phyloP scores from a whole-genome alignment of 2,329 filamentous ascomycete genomes.

The Dactylellina leptospora region DNA sequence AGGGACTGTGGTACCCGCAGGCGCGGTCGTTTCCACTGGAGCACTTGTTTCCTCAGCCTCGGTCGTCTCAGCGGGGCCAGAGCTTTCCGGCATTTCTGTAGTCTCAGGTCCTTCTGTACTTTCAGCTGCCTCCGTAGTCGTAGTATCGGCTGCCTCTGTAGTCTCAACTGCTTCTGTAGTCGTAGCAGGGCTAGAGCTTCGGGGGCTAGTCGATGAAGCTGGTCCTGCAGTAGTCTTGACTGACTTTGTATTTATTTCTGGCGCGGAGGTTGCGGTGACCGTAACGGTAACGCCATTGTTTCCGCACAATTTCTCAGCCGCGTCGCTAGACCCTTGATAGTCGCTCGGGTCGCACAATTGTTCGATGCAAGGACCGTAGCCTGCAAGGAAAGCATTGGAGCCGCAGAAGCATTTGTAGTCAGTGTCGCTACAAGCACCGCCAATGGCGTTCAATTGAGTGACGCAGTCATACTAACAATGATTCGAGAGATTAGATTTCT shows the following conservation, averaged over 20 bases:
- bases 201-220: neutral
- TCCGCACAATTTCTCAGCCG: slow-evolving; percentile 23
- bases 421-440: neutral
- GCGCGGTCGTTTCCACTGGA: neutral
- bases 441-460: slow-evolving; percentile 18
- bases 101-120: slow-evolving; percentile 5
- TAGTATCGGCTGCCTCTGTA: neutral
- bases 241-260: slow-evolving; percentile 1
- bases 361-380: slow-evolving; percentile 21
- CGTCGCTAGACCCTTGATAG: slow-evolving; percentile 14
- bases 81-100: neutral
- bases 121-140: slow-evolving; percentile 10
- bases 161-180: neutral
- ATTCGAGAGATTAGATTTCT: neutral
- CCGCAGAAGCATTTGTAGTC: slow-evolving; percentile 30
- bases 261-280: slow-evolving; percentile 30
- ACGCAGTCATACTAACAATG: slow-evolving; percentile 17
- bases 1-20: neutral
- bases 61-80: slow-evolving; percentile 3
- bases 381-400: slow-evolving; percentile 23
- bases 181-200: neutral
- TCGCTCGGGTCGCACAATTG: slow-evolving; percentile 13
- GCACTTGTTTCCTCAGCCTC: slow-evolving; percentile 2
- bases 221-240: neutral
- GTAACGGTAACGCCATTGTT: slow-evolving; percentile 28